These are phyloP conservation scores for Gossypium aridum DNA, from an alignment of 441 rosid species.

Conservation along the genomic window DNA sequence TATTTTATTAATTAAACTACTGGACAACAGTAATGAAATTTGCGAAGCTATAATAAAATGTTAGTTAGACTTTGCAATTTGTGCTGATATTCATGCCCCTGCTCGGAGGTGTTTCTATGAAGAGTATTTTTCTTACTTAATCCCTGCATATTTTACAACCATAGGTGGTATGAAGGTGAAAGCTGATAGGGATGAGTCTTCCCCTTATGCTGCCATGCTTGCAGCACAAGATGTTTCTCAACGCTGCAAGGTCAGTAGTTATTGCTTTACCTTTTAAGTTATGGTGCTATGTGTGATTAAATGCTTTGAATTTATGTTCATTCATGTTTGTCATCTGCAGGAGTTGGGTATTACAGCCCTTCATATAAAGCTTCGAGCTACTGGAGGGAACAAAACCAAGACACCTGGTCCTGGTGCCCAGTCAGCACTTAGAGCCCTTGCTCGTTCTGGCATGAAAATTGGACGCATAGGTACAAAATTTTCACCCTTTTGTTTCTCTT, in stretches of 20 bases:
- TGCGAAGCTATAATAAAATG: neutral
- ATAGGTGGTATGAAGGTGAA: conserved; percentile 67
- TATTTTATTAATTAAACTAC: neutral
- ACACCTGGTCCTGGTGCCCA: conserved; percentile 78
- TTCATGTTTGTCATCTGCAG: conserved; percentile 18
- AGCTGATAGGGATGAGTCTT: conserved; percentile 66
- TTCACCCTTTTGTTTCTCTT: neutral
- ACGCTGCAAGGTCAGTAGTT: conserved; percentile 33
- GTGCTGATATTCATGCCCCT: neutral
- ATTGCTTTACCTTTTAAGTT: neutral
- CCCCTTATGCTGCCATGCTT: conserved; percentile 24
- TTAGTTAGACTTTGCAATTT: neutral
- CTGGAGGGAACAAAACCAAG: conserved; percentile 72
- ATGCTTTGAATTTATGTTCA: neutral
- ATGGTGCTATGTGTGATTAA: neutral
- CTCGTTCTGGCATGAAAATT: conserved; percentile 73
- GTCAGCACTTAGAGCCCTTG: conserved; percentile 73
- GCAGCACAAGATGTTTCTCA: neutral
- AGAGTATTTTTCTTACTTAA: neutral
- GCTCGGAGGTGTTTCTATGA: neutral
- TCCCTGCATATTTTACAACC: neutral
- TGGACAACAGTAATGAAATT: neutral
- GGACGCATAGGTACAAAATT: conserved; percentile 51
- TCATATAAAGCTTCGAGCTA: conserved; percentile 64
- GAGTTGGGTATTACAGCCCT: conserved; percentile 72